phyloP scores from a whole-genome alignment of 345 rosid genomes.

The Microcos paniculata region DNA sequence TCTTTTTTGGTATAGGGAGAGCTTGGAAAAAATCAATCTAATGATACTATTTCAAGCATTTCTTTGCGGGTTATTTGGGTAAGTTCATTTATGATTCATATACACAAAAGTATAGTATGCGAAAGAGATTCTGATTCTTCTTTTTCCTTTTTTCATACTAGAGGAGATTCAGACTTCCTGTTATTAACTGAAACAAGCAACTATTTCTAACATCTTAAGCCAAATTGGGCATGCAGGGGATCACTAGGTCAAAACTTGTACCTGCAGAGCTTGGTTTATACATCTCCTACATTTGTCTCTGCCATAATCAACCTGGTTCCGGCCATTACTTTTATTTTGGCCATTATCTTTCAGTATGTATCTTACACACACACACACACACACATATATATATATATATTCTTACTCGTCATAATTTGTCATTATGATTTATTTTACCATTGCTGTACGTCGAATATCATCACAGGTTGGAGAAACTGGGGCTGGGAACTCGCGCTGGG shows the following conservation, averaged over 20 bases:
- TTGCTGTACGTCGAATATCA: too few species aligned
- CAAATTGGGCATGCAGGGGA: constrained; percentile 25
- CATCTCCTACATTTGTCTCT: constrained; percentile 50
- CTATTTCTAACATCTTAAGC: background rate
- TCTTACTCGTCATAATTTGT: too few species aligned
- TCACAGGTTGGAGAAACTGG: constrained; percentile 49
- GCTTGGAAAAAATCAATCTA: constrained; percentile 44
- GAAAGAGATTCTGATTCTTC: background rate
- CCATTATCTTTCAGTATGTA: constrained; percentile 41
- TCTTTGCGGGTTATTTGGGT: constrained; percentile 56
- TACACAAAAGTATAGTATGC: too few species aligned
- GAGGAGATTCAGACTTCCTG: background rate
- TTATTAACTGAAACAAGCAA: background rate
- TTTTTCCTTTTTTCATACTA: background rate
- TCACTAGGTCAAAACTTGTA: constrained; percentile 34
- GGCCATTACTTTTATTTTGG: constrained; percentile 47
- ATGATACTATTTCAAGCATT: constrained; percentile 38
- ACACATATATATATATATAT: too few species aligned
- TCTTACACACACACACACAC: too few species aligned
- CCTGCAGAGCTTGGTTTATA: constrained; percentile 41
- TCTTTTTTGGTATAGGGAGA: constrained; percentile 2
- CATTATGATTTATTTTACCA: too few species aligned
- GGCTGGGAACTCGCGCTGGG: constrained; percentile 29
- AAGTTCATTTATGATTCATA: too few species aligned
- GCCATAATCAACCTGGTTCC: constrained; percentile 55